A percentile compares a stretch with the other conserved stretches of the same genome.
Evolutionary conservation across 1,284 basidiomycete species (phyloP).

Genomic region (Ustilago shanxiensis): DNA sequence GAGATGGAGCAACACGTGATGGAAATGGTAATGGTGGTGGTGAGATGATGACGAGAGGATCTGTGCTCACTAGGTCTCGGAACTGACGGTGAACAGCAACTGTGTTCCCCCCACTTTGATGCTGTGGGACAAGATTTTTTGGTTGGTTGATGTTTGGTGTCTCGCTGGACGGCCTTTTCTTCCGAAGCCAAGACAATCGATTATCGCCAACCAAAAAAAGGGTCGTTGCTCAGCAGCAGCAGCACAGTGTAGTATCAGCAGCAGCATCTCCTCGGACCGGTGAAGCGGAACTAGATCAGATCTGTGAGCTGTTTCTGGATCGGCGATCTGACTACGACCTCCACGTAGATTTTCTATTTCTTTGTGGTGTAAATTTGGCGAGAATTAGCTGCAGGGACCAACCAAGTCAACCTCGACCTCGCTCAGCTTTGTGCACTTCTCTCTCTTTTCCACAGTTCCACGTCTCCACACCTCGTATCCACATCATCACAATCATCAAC

Average conservation of each 20-base stretch:
- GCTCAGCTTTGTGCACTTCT: background rate
- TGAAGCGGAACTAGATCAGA: background rate
- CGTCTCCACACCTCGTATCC: constrained; percentile 24
- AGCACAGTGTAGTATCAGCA: too few relatives aligned
- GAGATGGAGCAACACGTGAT: background rate
- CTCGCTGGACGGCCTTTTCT: background rate
- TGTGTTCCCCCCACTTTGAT: constrained; percentile 14
- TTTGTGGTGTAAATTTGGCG: background rate
- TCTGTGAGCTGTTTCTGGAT: background rate
- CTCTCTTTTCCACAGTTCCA: constrained; percentile 13
- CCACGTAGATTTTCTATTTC: constrained; percentile 17
- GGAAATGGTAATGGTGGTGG: constrained; percentile 2
- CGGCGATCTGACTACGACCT: constrained; percentile 8
- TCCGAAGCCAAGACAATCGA: background rate
- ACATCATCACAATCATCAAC: constrained; percentile 31
- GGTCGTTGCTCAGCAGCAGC: background rate
- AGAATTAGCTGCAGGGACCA: constrained; percentile 33
- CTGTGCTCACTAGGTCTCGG: too few relatives aligned
- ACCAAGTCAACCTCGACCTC: background rate
- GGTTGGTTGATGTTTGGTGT: background rate
- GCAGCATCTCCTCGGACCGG: background rate
- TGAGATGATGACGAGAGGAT: background rate
- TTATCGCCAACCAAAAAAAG: background rate
- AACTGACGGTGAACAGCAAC: background rate
- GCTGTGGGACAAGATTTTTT: too few relatives aligned